Evolutionary conservation across 1,139 yeast species (phyloP).

Genomic region (Lodderomyces margitis): DNA sequence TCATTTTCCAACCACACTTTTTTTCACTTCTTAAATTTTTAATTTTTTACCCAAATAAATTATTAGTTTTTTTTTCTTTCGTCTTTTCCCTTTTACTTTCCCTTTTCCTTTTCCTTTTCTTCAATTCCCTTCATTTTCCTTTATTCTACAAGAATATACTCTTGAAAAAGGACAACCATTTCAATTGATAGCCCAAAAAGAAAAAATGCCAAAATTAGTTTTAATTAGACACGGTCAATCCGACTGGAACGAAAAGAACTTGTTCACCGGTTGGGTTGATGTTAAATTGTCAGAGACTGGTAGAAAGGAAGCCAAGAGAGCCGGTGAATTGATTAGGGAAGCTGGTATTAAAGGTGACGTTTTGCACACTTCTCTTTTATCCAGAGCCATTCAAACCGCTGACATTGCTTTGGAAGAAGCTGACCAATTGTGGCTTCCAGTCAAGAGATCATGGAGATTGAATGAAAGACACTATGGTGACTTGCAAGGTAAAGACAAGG

Average conservation of each 20-base stretch:
- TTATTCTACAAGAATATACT: neutral
- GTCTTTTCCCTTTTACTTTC: no score
- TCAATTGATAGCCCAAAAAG: constrained; percentile 3
- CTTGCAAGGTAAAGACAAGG: constrained; percentile 97
- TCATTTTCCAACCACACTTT: constrained; percentile 4
- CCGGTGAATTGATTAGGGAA: constrained; percentile 90
- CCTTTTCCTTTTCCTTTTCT: constrained; percentile 3
- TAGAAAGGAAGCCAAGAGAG: constrained; percentile 86
- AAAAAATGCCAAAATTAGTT: constrained; percentile 61
- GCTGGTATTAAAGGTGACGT: constrained; percentile 83
- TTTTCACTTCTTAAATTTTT: constrained; percentile 2
- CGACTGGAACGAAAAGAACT: constrained; percentile 97
- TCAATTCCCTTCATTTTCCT: neutral
- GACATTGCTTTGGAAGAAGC: constrained; percentile 89
- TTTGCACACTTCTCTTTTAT: constrained; percentile 85
- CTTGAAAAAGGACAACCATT: neutral
- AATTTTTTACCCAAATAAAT: no score
- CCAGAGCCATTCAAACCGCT: constrained; percentile 98
- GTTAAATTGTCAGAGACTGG: constrained; percentile 83
- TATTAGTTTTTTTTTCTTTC: no score
- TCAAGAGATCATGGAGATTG: constrained; percentile 94
- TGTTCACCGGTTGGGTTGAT: constrained; percentile 99
- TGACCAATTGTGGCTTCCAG: constrained; percentile 89
- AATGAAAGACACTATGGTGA: constrained; percentile 99
- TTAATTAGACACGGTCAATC: constrained; percentile 98